These are phyloP conservation scores for Scutellaria minor DNA, from an alignment of 257 asterid genomes.

Conservation along the genomic window DNA sequence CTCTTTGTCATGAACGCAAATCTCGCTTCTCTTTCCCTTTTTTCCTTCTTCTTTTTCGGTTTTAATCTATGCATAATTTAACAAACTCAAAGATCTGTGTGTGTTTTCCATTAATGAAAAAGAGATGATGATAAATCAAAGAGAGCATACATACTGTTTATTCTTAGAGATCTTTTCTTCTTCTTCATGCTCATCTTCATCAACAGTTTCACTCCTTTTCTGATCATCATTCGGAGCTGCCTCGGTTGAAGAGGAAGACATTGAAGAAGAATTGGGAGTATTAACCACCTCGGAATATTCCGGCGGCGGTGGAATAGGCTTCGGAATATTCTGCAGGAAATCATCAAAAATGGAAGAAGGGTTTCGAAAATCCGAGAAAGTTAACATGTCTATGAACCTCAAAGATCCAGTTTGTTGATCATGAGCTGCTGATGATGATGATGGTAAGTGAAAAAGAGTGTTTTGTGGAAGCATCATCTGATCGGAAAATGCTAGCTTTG, in stretches of 20 bases:
- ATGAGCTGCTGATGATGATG: neutral
- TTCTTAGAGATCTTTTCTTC: conserved; percentile 49
- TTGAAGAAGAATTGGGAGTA: conserved; percentile 45
- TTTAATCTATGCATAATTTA: conserved; percentile 47
- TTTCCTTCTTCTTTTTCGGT: conserved; percentile 74
- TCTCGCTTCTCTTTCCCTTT: conserved; percentile 77
- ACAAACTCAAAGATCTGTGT: neutral
- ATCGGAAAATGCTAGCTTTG: conserved; percentile 38
- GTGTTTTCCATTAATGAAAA: neutral
- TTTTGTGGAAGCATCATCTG: conserved; percentile 30
- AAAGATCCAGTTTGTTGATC: conserved; percentile 23
- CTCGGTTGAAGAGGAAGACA: conserved; percentile 74
- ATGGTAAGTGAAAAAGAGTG: conserved; percentile 34
- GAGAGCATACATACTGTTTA: conserved; percentile 44
- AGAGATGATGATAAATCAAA: neutral
- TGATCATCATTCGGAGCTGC: conserved; percentile 45
- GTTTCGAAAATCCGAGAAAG: conserved; percentile 36
- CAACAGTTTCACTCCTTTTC: conserved; percentile 32
- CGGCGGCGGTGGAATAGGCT: conserved; percentile 21
- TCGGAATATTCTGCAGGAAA: conserved; percentile 34
- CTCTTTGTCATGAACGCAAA: conserved; percentile 97
- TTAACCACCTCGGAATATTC: conserved; percentile 52
- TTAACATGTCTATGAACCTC: conserved; percentile 44
- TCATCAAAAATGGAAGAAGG: conserved; percentile 48
- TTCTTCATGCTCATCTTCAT: conserved; percentile 34